A percentile compares a stretch with the other conserved stretches of the same genome.
phyloP scores from a whole-genome alignment of 768 basidiomycete species.

The Clathrus columnatus region DNA sequence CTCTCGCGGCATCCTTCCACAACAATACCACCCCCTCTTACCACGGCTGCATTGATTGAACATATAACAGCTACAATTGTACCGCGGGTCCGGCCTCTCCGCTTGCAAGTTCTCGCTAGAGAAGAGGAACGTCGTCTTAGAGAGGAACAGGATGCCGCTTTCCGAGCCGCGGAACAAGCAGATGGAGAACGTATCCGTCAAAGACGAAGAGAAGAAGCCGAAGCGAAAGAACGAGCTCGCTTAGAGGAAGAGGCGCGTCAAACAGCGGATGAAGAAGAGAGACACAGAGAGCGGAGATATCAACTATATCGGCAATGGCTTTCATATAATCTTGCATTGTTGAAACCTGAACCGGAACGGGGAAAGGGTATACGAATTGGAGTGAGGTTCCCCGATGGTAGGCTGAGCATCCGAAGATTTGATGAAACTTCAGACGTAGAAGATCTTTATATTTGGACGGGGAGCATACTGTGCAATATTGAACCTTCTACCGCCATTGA shows the following conservation, averaged over 20 bases:
- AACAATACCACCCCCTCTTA: conserved; percentile 47
- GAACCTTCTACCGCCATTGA: conserved; percentile 34
- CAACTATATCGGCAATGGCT: conserved; percentile 11
- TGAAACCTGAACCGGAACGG: conserved; percentile 19
- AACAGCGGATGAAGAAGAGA: conserved; percentile 30
- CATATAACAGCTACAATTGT: conserved; percentile 68
- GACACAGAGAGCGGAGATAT: conserved; percentile 14
- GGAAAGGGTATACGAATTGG: conserved; percentile 35
- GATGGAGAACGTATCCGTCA: conserved; percentile 54
- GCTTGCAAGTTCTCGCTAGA: conserved; percentile 27
- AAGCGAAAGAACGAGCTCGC: conserved; percentile 56
- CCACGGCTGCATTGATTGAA: conserved; percentile 49
- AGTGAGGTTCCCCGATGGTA: conserved; percentile 43
- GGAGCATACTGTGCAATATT: conserved; percentile 46
- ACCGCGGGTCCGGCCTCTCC: conserved; percentile 68
- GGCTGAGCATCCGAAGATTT: conserved; percentile 52
- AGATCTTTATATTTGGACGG: conserved; percentile 66
- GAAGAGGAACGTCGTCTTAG: conserved; percentile 30
- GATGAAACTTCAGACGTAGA: conserved; percentile 40
- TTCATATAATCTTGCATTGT: conserved; percentile 11
- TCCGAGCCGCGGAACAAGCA: conserved; percentile 26
- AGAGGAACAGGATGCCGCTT: conserved; percentile 37
- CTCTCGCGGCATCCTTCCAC: conserved; percentile 79
- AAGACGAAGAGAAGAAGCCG: conserved; percentile 72
- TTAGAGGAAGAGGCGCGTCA: conserved; percentile 48